These are phyloP conservation scores for Malus domestica DNA, from an alignment of 306 rosid genomes.

Conservation along the genomic window ASM211411v1 NC_041795.1:30790001-30790500, in stretches of 20 bases:
- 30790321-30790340: background rate
- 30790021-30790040: too few relatives aligned
- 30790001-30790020: background rate
- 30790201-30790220: background rate
- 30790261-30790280: background rate
- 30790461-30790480: conserved; percentile 16
- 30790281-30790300: background rate
- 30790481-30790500: conserved; percentile 12
- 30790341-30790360: background rate
- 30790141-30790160: too few relatives aligned
- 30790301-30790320: background rate
- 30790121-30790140: too few relatives aligned
- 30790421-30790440: conserved; percentile 19
- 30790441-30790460: conserved; percentile 14
- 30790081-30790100: background rate
- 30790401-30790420: conserved; percentile 46
- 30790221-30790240: background rate
- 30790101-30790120: too few relatives aligned
- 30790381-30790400: conserved; percentile 28
- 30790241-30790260: background rate
- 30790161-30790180: background rate
- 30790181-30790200: background rate
- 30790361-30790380: conserved; percentile 37
- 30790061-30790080: background rate
- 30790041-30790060: background rate